These are phyloP conservation scores for Podaxis mareebaensis DNA, from an alignment of 768 basidiomycete genomes.

Conservation along the genomic window DNA sequence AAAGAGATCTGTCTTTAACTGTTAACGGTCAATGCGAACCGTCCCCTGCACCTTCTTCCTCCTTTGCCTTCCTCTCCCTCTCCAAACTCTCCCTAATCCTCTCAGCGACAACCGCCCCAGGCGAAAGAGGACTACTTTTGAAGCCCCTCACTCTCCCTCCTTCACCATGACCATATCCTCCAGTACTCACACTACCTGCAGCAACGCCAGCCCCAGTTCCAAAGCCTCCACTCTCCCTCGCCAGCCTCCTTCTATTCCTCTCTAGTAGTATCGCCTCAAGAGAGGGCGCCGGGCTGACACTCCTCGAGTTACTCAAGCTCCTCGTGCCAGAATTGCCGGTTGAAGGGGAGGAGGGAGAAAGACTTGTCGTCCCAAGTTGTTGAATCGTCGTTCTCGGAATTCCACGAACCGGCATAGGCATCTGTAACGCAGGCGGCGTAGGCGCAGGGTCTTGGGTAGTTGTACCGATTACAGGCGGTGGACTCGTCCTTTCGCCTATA, in stretches of 20 bases:
- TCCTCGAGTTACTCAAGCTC: conserved; percentile 28
- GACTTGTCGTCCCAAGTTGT: conserved; percentile 6
- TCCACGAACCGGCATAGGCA: conserved; percentile 15
- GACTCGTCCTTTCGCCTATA: conserved; percentile 4
- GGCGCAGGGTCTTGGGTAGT: not conserved
- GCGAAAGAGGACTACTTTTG: conserved; percentile 69
- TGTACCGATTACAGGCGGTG: not conserved
- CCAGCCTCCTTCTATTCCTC: conserved; percentile 54
- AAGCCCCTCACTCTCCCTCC: conserved; percentile 55
- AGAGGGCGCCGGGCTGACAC: conserved; percentile 52
- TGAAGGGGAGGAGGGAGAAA: conserved; percentile 18
- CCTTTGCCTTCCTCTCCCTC: conserved; percentile 19
- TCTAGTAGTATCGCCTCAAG: conserved; percentile 70
- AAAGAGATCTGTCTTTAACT: not conserved
- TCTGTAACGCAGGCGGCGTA: not conserved
- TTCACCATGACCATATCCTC: conserved; percentile 17
- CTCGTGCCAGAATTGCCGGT: conserved; percentile 16
- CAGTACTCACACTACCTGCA: not conserved
- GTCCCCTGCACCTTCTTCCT: not conserved
- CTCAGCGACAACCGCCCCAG: conserved; percentile 1
- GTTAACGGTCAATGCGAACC: not conserved
- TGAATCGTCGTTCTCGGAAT: not conserved
- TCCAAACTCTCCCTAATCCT: conserved; percentile 17
- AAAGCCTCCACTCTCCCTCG: conserved; percentile 17
- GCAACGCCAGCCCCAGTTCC: conserved; percentile 4